These are phyloP conservation scores for Gonapodya sp. DNA, from an alignment of 192 early-diverging fungal genomes.

Conservation along the genomic window DNA sequence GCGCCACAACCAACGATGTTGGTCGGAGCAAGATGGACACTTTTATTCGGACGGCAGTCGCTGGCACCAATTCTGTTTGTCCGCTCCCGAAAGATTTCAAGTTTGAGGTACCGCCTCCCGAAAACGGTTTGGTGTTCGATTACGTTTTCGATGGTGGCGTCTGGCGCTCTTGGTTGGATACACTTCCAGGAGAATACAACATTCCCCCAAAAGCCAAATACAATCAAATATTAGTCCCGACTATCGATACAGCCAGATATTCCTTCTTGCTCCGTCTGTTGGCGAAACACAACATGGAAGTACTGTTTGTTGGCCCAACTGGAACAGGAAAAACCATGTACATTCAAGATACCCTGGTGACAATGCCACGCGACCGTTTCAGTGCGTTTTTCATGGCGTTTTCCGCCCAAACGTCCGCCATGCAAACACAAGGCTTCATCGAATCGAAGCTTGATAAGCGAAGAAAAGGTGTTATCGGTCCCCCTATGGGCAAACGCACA, in stretches of 20 bases:
- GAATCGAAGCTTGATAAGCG: slow-evolving; percentile 53
- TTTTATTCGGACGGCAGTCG: slow-evolving; percentile 22
- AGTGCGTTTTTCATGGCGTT: slow-evolving; percentile 45
- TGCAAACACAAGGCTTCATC: slow-evolving; percentile 50
- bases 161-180: slow-evolving; percentile 42
- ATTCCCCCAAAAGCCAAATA: slow-evolving; percentile 48
- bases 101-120: slow-evolving; percentile 28
- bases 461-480: slow-evolving; percentile 48
- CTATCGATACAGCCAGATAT: slow-evolving; percentile 47
- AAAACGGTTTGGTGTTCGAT: slow-evolving; percentile 39
- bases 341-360: slow-evolving; percentile 40
- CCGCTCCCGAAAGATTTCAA: slow-evolving; percentile 22
- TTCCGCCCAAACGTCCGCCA: slow-evolving; percentile 49
- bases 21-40: slow-evolving; percentile 33
- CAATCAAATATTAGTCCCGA: slow-evolving; percentile 48
- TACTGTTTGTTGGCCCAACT: slow-evolving; percentile 48
- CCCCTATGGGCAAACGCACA: slow-evolving; percentile 39
- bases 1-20: slow-evolving; percentile 35
- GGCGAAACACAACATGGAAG: slow-evolving; percentile 33
- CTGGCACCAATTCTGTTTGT: slow-evolving; percentile 16
- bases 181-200: slow-evolving; percentile 27
- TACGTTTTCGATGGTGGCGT: slow-evolving; percentile 35
- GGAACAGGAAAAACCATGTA: slow-evolving; percentile 57
- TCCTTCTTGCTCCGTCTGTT: slow-evolving; percentile 38
- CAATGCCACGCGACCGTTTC: slow-evolving; percentile 33